Conservation (phyloP, 2,329 filamentous ascomycete species). For the Dryadomyces quercivorus region DNA sequence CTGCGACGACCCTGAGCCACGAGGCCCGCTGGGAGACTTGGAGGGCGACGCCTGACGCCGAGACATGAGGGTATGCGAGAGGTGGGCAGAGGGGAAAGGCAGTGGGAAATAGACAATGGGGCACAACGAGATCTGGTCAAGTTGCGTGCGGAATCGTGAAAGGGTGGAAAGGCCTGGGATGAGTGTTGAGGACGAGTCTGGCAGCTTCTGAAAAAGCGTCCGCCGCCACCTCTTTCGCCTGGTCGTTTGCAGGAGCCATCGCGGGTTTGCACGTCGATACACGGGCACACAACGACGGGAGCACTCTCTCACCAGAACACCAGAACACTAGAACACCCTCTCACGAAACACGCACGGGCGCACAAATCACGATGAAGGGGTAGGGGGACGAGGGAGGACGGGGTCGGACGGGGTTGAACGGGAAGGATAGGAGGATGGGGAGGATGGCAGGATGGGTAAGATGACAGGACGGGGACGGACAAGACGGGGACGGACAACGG, state of each 20-base stretch:
- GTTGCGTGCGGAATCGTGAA: not conserved
- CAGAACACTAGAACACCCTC: too few relatives aligned
- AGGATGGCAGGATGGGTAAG: too few relatives aligned
- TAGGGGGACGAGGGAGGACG: too few relatives aligned
- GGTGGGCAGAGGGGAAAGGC: not conserved
- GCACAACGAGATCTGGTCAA: not conserved
- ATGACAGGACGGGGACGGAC: too few relatives aligned
- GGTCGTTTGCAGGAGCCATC: not conserved
- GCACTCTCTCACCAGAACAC: not conserved
- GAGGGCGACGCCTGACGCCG: conserved; percentile 36
- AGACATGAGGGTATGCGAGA: conserved; percentile 37
- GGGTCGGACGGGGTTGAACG: too few relatives aligned
- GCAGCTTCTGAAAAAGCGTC: not conserved
- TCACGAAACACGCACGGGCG: not conserved
- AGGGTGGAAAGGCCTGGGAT: not conserved
- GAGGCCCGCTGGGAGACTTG: conserved; percentile 35
- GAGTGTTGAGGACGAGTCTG: not conserved
- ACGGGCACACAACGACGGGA: not conserved
- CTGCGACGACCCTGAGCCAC: conserved; percentile 23
- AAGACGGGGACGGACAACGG: too few relatives aligned
- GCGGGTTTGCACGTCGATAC: not conserved
- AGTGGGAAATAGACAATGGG: not conserved
- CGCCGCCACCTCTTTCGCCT: not conserved
- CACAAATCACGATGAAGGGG: not conserved
- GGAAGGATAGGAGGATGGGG: too few relatives aligned